Base-by-base conservation (phyloP, 495 filamentous ascomycete species). In the Penicillium subrubescens region DNA sequence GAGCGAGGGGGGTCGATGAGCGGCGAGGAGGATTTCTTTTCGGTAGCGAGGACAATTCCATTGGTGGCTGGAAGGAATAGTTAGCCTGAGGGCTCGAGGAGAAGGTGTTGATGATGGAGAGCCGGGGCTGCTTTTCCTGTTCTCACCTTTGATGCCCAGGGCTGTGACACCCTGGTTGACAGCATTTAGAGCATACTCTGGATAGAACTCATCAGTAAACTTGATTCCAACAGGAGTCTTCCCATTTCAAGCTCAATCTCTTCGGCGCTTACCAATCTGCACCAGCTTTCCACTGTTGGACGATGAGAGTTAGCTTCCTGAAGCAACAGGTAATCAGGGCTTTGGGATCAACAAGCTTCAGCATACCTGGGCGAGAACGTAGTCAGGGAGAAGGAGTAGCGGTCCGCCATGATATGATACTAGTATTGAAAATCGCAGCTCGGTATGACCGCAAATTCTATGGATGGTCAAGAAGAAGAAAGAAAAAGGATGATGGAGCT, bases 141-240 rank as follows among this genome's bases (percentile, higher is more conserved):
- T 41, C 48, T 64, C 78, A 94, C 94, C 94, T 89, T 99, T 99
- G 82, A 99, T 98, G 68, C 95, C 95, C 31, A 99, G 87, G 67
- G 95, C 93, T 68, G 96, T 99, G 63, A 98, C 94, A 77, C 95
- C 95, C 83, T 97, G 93, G 85, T 99, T 99, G 72, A 98, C 95
- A 57, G 95, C 95, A 76, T 97, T 97, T 69, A 99, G 84, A 67
- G 95, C 95, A 92, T 99, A 99, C 84, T 99, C 95, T 99, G 68
- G 25, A 57, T 29, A 21, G n/a, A 15, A 57, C 15, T 56, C 1
- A 63, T 73, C 54, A 77, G 66, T 52, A 70, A 25, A 21, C 11
- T 48, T 48, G 19, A 21, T 48, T 48, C 44, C 44, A 23, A 25
- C 12, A 19, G 19, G 3, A 7, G 19, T 11, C 44, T 23, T 52